Evolutionary conservation across 1,139 yeast genomes (phyloP), one percentile per base, ranked within the genome.

Genomic region (Wickerhamomyces sp.): DNA sequence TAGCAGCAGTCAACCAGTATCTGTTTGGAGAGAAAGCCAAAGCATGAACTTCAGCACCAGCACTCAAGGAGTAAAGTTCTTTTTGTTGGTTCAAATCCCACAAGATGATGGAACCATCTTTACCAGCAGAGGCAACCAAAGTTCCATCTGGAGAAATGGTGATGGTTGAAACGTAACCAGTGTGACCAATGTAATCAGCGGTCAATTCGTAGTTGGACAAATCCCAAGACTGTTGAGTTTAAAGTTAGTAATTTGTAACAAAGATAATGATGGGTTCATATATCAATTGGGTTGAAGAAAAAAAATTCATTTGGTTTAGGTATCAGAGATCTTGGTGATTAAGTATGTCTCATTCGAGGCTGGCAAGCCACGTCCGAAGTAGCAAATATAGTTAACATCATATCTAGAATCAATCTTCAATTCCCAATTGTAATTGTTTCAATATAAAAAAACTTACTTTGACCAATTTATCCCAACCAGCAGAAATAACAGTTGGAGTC

Each of bases 1-100:
- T 91, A 64, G 98, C 98, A 74, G 97, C 98, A 68, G 96, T 93
- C 70, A 93, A 86, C 98, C 98, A 91, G 93, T 87, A 93, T 84
- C 98, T 89, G 95, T 87, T 86, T 74, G 99, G 98, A 68, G 98
- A 89, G 95, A 91, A 93, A 62, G 96, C 95, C 67, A 91, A 82
- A 66, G 96, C 93, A 72, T 86, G 87, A 59, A 93, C 91, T 78
- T 91, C 98, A 64, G 91, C 93, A 68, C 93, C 87, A 58, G 96
- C 93, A 62, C 78, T 76, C 70, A 91, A 82, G 64, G 96, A 83
- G 95, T 88, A 91, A 64, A 89, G 78, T 64, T 91, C 84, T 67
- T 73, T 70, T 76, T 85, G 81, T 60, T 78, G 70, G 79, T 82
- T 79, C 72, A 91, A 81, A 76, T 89, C 95, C 99, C 99, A 91